Conservation (phyloP, 1,139 yeast species). For the Kurtzmaniella quercitrusa region DNA sequence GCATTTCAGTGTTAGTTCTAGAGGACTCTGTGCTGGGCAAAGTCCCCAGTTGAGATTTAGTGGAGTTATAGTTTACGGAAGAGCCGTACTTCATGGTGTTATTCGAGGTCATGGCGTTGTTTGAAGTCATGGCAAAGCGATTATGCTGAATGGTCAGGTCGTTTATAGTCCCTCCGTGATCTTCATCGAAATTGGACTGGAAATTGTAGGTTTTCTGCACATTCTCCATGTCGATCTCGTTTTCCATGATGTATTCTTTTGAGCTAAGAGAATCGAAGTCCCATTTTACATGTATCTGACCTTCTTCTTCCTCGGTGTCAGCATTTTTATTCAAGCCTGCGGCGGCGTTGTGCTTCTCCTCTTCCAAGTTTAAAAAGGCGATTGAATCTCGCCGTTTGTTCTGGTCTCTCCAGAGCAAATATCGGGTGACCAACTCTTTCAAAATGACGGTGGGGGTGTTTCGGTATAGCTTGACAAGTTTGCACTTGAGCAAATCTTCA, state of each 20-base stretch:
- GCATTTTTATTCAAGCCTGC: slow-evolving; percentile 5
- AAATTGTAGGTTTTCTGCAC: slow-evolving; percentile 30
- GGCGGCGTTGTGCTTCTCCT: slow-evolving; percentile 13
- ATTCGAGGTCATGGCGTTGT: slow-evolving; percentile 5
- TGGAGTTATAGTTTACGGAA: not conserved
- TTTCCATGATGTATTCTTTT: slow-evolving; percentile 66
- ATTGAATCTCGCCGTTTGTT: slow-evolving; percentile 47
- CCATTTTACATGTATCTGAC: slow-evolving; percentile 71
- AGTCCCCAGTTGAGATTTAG: not conserved
- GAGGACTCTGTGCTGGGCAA: not conserved
- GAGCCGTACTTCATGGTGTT: slow-evolving; percentile 5
- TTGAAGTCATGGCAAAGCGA: slow-evolving; percentile 3
- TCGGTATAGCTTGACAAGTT: slow-evolving; percentile 61
- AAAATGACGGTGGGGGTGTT: slow-evolving; percentile 56
- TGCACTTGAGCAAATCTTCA: slow-evolving; percentile 73
- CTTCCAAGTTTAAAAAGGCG: slow-evolving; percentile 31
- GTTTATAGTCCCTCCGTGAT: slow-evolving; percentile 23
- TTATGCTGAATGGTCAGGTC: slow-evolving; percentile 20
- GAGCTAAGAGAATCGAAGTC: slow-evolving; percentile 78
- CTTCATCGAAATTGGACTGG: slow-evolving; percentile 20
- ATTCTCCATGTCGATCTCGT: slow-evolving; percentile 50
- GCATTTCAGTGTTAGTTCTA: slow-evolving; percentile 43
- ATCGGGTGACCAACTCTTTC: slow-evolving; percentile 76
- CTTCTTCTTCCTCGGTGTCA: slow-evolving; percentile 18
- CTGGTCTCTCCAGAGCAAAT: slow-evolving; percentile 74